Evolutionary conservation across 2,329 filamentous ascomycete genomes (phyloP).

Genomic region (Hypoxylon sp.): DNA sequence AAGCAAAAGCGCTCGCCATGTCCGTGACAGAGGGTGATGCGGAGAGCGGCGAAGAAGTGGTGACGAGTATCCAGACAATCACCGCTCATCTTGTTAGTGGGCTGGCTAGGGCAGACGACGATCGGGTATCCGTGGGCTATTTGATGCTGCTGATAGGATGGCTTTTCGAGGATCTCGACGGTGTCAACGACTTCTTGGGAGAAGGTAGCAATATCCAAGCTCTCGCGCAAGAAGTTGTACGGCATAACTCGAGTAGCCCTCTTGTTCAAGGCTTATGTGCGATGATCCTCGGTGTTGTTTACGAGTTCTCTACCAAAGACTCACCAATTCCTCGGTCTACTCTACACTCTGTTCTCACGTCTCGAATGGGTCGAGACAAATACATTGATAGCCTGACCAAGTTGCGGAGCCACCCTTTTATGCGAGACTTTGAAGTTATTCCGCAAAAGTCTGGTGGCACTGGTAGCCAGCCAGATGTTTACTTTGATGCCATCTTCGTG

Average conservation of each 20-base stretch:
- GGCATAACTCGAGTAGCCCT: constrained; percentile 70
- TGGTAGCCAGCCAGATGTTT: constrained; percentile 78
- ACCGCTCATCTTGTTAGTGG: constrained; percentile 86
- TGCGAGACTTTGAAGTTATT: constrained; percentile 91
- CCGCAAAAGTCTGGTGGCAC: constrained; percentile 72
- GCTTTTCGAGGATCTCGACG: constrained; percentile 92
- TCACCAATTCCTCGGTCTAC: constrained; percentile 87
- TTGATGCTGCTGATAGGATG: constrained; percentile 89
- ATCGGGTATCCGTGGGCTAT: constrained; percentile 84
- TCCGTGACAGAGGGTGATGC: constrained; percentile 89
- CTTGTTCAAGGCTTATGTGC: constrained; percentile 86
- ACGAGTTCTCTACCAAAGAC: constrained; percentile 98
- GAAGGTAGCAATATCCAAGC: constrained; percentile 94
- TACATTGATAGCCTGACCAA: constrained; percentile 86
- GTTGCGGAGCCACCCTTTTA: constrained; percentile 79
- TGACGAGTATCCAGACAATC: constrained; percentile 91
- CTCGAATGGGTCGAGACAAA: constrained; percentile 83
- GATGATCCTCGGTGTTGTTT: constrained; percentile 86
- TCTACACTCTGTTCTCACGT: constrained; percentile 80
- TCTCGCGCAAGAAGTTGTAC: constrained; percentile 77
- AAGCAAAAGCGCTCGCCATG: constrained; percentile 84
- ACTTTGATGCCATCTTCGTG: constrained; percentile 86
- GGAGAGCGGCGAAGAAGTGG: constrained; percentile 89
- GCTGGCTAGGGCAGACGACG: constrained; percentile 80
- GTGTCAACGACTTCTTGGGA: constrained; percentile 90